phyloP scores from a whole-genome alignment of 306 rosid species.

The Castanea sativa region DNA sequence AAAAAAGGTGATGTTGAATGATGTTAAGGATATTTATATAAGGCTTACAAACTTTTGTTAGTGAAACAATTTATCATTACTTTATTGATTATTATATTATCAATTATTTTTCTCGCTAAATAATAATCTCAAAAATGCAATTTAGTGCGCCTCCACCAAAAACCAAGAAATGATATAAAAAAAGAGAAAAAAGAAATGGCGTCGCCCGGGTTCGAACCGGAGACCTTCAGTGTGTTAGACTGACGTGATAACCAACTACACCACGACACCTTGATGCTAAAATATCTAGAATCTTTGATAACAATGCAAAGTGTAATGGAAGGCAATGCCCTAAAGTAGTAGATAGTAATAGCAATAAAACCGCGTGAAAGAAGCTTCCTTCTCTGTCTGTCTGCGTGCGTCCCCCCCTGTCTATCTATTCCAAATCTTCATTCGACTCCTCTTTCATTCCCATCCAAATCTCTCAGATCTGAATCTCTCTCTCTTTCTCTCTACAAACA shows the following conservation, averaged over 20 bases:
- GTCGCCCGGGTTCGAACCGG: conserved; percentile 70
- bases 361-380: neutral
- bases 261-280: conserved; percentile 28
- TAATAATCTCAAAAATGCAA: too few relatives aligned
- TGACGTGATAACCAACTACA: conserved; percentile 94
- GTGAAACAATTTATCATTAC: too few relatives aligned
- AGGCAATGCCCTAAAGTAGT: neutral
- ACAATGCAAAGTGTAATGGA: too few relatives aligned
- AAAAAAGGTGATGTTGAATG: too few relatives aligned
- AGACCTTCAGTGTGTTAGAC: conserved; percentile 97
- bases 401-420: neutral
- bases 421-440: neutral
- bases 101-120: too few relatives aligned
- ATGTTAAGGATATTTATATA: too few relatives aligned
- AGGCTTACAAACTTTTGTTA: too few relatives aligned
- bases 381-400: neutral
- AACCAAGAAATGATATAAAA: too few relatives aligned
- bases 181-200: neutral
- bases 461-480: conserved; percentile 2
- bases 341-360: neutral
- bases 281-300: too few relatives aligned
- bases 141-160: too few relatives aligned
- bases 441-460: neutral
- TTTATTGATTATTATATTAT: too few relatives aligned
- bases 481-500: conserved; percentile 12